Percentiles rank a stretch among this genome's conserved stretches.
These are phyloP conservation scores for Aspergillus transmontanensis DNA, from an alignment of 2,329 filamentous ascomycete species.

Conservation along the genomic window DNA sequence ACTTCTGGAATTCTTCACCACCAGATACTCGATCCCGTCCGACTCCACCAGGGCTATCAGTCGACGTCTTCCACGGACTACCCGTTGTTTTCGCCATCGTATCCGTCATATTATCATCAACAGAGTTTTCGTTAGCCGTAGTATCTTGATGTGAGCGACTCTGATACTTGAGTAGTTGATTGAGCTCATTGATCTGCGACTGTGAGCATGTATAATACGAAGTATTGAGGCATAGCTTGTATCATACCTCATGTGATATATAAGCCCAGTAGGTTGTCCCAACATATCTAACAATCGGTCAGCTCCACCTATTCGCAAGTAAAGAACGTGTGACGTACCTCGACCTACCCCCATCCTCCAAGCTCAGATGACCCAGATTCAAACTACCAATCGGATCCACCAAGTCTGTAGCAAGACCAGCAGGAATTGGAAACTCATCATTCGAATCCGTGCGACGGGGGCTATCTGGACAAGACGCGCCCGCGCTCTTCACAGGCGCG, in stretches of 20 bases:
- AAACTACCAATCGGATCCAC: conserved; percentile 46
- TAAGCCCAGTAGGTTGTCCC: conserved; percentile 51
- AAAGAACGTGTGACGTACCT: conserved; percentile 39
- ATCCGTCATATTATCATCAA: conserved; percentile 27
- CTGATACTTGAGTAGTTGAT: conserved; percentile 46
- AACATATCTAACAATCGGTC: conserved; percentile 40
- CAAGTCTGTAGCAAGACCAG: conserved; percentile 44
- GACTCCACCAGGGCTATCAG: conserved; percentile 16
- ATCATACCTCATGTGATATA: conserved; percentile 45
- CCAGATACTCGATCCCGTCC: conserved; percentile 20
- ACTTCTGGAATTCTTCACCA: conserved; percentile 37
- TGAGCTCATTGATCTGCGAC: conserved; percentile 46
- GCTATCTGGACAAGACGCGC: conserved; percentile 31
- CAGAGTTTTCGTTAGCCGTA: conserved; percentile 21
- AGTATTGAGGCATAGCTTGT: not conserved
- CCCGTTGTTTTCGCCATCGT: conserved; percentile 15
- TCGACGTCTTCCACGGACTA: conserved; percentile 25
- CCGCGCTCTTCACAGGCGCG: conserved; percentile 15
- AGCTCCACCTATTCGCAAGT: conserved; percentile 1
- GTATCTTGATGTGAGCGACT: conserved; percentile 37
- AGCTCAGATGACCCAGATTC: conserved; percentile 45
- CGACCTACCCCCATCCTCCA: conserved; percentile 47
- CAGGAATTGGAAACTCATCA: conserved; percentile 47
- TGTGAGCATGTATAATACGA: not conserved
- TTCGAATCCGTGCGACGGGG: conserved; percentile 39